Base-by-base conservation (phyloP, 306 rosid species). In the cucumber (Cucumis sativus) region DNA sequence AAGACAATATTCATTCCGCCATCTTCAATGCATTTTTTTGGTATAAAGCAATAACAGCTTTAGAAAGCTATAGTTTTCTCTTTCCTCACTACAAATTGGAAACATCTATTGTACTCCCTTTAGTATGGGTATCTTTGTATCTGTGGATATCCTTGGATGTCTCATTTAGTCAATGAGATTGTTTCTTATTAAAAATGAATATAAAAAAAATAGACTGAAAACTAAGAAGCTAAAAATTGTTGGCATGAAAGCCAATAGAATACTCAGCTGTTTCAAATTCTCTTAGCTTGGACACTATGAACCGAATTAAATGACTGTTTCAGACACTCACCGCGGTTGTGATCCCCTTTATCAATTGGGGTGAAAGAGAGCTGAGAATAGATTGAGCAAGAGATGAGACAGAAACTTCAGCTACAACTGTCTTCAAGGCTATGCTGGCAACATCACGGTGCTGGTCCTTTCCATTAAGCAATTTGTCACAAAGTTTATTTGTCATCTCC, bases 401-500 rank as follows among this genome's bases (percentile, higher is more conserved):
- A 56, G 93, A 85, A 84, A 96, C 83, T 89, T 96, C 99, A 80
- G 97, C 92, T 85, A 96, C 91, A 75, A 96, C 85, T 7, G 99
- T 93, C 90, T 92, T 96, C 85, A 96, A 85, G 80, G 99, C 99
- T 74, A 96, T 96, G 89, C 96, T 89, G 65, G 99, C 99, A 82
- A 89, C 85, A 83, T 96, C 99, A 14, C 97, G 98, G 81, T 96
- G 97, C 64, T 91, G 97, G 77, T 95, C 97, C 89, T 91, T 92
- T 71, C 90, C 99, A 35, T 96, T 89, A 8, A 92, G 93, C 86
- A 92, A 80, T 81, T 92, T 96, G 15, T 87, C 91, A 77, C 99
- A 96, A 1, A 96, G 88, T 75, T 88, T 91, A 77, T 82, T 80
- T 76, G 91, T 87, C 97, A 96, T 92, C 79, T 96, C 99, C 84